These are phyloP conservation scores for Nitzschia palea DNA, from an alignment of 108 stramenopile species.

Conservation along the genomic window DNA sequence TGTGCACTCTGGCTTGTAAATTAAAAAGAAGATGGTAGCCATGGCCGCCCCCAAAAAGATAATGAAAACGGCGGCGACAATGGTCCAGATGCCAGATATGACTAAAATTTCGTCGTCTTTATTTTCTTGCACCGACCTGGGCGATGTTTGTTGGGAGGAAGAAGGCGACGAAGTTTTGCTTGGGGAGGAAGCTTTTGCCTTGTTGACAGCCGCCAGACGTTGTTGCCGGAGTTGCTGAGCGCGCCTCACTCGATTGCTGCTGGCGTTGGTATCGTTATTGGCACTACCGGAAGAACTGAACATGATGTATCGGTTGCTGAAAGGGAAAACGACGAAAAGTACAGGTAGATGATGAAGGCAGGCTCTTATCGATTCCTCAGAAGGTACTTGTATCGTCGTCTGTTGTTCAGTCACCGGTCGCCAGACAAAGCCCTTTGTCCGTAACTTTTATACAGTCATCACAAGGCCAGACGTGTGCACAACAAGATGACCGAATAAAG, in stretches of 20 bases:
- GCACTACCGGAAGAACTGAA: too few species aligned
- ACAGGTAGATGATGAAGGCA: too few species aligned
- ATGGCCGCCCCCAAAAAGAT: constrained; percentile 18
- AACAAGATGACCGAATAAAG: too few species aligned
- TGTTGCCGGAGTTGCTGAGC: constrained; percentile 15
- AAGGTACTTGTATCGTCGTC: too few species aligned
- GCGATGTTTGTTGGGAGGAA: neutral
- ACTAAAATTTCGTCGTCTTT: constrained; percentile 10
- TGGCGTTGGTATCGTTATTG: neutral
- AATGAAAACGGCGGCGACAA: constrained; percentile 17
- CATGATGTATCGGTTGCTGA: too few species aligned
- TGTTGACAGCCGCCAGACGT: neutral
- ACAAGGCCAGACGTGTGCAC: too few species aligned
- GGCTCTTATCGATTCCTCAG: too few species aligned
- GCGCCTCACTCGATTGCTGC: neutral
- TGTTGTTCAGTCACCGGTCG: too few species aligned
- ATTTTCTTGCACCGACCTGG: neutral
- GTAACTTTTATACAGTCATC: too few species aligned
- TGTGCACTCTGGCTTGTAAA: constrained; percentile 20
- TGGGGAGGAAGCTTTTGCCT: neutral
- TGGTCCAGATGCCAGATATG: constrained; percentile 8
- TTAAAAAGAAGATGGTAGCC: constrained; percentile 2
- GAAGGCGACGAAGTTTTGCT: neutral
- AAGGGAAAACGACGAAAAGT: too few species aligned
- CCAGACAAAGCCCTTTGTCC: too few species aligned